A percentile compares a stretch with the other conserved stretches of the same genome.
phyloP scores from a whole-genome alignment of 129 eudicot species.

The Apium graveolens region DNA sequence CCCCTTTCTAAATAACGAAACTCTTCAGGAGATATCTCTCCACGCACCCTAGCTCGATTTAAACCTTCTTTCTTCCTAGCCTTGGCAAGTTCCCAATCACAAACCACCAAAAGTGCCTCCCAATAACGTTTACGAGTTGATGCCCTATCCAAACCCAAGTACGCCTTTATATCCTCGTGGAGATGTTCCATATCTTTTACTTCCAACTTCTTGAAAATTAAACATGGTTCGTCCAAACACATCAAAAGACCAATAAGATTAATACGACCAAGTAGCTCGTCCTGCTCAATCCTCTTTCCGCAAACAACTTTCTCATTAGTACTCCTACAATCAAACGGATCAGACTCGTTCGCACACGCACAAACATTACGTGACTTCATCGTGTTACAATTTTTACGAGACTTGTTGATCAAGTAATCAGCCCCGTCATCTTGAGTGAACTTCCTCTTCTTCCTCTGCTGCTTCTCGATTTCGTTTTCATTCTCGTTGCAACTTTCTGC shows the following conservation, averaged over 20 bases:
- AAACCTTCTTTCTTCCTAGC: conserved; percentile 64
- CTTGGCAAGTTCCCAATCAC: conserved; percentile 79
- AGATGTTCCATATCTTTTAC: conserved; percentile 88
- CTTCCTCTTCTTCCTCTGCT: no score
- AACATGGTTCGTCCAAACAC: conserved; percentile 79
- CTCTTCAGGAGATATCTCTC: not conserved
- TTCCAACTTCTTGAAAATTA: conserved; percentile 78
- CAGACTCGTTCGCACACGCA: no score
- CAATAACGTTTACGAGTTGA: conserved; percentile 74
- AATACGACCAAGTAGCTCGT: conserved; percentile 32
- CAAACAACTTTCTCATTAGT: no score
- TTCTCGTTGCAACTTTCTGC: no score
- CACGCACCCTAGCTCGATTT: conserved; percentile 62
- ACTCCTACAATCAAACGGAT: no score
- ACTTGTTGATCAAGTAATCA: no score
- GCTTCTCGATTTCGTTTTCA: no score
- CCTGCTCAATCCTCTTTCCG: no score
- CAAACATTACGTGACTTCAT: no score
- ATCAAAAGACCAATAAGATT: conserved; percentile 76
- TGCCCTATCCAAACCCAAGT: conserved; percentile 64
- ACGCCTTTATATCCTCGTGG: conserved; percentile 76
- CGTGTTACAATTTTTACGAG: no score
- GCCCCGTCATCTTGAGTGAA: no score
- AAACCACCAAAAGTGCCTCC: conserved; percentile 95
- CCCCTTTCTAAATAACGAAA: no score